phyloP scores from a whole-genome alignment of 129 eudicot genomes.

The Sambucus nigra region DNA sequence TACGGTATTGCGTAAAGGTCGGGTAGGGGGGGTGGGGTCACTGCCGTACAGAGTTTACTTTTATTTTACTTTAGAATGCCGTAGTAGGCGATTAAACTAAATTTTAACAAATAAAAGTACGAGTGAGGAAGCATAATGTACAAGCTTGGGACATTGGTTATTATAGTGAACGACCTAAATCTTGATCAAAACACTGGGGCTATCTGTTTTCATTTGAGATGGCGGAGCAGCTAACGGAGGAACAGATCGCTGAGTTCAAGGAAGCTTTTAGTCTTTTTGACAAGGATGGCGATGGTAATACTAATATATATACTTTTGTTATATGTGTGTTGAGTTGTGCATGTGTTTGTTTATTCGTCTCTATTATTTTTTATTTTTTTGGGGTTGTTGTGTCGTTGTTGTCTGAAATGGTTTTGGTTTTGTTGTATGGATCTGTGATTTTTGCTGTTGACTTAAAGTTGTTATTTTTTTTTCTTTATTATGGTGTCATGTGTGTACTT shows the following conservation, averaged over 20 bases:
- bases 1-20: neutral
- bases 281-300: conserved; percentile 30
- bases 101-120: no score
- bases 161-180: neutral
- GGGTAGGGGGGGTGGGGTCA: no score
- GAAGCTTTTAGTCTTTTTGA: conserved; percentile 35
- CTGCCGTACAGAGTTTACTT: neutral
- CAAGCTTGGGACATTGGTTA: no score
- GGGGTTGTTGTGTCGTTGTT: neutral
- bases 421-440: neutral
- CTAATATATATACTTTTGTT: neutral
- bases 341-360: no score
- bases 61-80: no score
- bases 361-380: no score
- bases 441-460: no score
- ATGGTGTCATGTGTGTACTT: no score
- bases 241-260: conserved; percentile 31
- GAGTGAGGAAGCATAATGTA: no score
- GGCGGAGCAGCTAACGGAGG: conserved; percentile 31
- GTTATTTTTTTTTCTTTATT: no score
- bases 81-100: neutral
- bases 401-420: neutral
- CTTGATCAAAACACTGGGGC: neutral
- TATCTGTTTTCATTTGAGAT: conserved; percentile 6
- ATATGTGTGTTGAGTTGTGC: no score